Conservation (phyloP, 352 stramenopile species). For the Sclerospora graminicola region DNA sequence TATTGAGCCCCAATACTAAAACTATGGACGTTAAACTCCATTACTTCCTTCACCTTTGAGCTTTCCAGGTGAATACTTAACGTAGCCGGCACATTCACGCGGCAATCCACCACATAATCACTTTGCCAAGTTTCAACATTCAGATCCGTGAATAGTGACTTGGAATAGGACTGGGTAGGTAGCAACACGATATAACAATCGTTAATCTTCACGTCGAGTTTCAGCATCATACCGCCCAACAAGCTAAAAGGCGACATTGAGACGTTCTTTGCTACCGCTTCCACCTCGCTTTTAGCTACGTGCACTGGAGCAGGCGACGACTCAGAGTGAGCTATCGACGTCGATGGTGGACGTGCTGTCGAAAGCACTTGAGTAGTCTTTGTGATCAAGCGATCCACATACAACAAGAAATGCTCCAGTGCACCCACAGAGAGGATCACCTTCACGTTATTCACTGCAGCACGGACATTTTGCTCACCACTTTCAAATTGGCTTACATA, state of each 20-base stretch:
- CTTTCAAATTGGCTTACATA: conserved; percentile 34
- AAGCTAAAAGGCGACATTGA: conserved; percentile 59
- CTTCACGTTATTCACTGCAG: conserved; percentile 36
- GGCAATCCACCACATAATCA: conserved; percentile 39
- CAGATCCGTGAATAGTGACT: conserved; percentile 45
- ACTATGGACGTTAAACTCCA: conserved; percentile 39
- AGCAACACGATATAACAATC: conserved; percentile 46
- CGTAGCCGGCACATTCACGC: conserved; percentile 38
- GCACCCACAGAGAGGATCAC: conserved; percentile 30
- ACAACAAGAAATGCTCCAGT: conserved; percentile 58
- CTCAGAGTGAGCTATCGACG: conserved; percentile 17
- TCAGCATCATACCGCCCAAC: conserved; percentile 40
- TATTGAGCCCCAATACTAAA: conserved; percentile 46
- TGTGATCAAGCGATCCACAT: conserved; percentile 44
- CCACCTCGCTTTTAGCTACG: conserved; percentile 23
- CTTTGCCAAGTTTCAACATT: conserved; percentile 33
- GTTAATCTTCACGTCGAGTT: conserved; percentile 37
- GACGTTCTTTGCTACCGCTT: conserved; percentile 24
- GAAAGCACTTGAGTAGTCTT: conserved; percentile 42
- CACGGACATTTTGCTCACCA: conserved; percentile 33
- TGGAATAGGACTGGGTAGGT: conserved; percentile 35
- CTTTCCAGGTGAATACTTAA: conserved; percentile 37
- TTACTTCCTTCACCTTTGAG: conserved; percentile 29
- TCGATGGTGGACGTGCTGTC: conserved; percentile 25
- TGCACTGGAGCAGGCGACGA: conserved; percentile 17